Base-by-base conservation (phyloP, 1,284 basidiomycete genomes). In the Rhodotorula sp. region DNA sequence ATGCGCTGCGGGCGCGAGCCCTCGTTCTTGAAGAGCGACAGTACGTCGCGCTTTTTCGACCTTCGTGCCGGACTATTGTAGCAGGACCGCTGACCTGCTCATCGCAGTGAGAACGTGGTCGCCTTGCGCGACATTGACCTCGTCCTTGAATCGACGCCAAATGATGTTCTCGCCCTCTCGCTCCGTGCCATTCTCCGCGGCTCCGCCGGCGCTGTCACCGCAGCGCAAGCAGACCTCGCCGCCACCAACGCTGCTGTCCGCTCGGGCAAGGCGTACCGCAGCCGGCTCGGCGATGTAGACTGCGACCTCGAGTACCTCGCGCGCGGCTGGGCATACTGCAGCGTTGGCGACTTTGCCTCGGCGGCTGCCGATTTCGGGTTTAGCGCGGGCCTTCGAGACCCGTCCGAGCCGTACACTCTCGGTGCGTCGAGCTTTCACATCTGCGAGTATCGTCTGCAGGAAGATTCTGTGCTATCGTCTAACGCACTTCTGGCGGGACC, bases 231-330 rank as follows among this genome's bases (percentile, higher is more conserved):
- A 1, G 71, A 67, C n/a, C 68, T 75, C 3, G 68, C 68, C 1
- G 55, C 60, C 5, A 68, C 67, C 19, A 76, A 75, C 44, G 19
- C 45, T 8, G 69, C 67, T 2, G 61, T 71, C 7, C 23, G 63
- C 1, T 62, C 19, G 23, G 68, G 71, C 1, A 49, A 56, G 13
- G 68, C 65, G 25, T 71, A 67, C 49, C 27, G 69, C 21, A 68
- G 64, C 59, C 41, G 61, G 19, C 48, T 76, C 8, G 73, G 73
- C 0, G 72, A 74, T 34, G 50, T 56, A 4, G 74, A 77, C 13
- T 53, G 60, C 23, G 76, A 77, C 53, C 50, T 77, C n/a, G 76
- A 76, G 49, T 74, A 67, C 25, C 56, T 77, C 19, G 70, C 67
- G 21, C 60, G 74, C 8, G 61, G 61, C 0, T 63, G 61, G 61